phyloP scores from a whole-genome alignment of 106 monocot genomes.

The Apostasia shenzhenica region DNA sequence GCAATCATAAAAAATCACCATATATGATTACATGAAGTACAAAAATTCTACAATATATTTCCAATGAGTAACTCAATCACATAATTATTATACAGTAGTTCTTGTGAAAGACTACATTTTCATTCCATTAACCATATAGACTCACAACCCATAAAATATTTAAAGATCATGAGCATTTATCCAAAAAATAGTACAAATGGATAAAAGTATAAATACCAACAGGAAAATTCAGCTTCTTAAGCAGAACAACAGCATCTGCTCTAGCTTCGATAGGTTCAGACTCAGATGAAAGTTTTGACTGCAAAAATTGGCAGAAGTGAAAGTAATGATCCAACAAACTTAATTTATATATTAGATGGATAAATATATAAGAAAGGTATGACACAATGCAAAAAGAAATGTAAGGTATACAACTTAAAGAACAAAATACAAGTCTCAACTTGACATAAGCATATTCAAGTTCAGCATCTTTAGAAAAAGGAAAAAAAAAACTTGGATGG shows the following conservation, averaged over 20 bases:
- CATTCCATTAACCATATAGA: neutral
- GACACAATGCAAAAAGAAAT: neutral
- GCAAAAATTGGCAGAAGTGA: constrained; percentile 1
- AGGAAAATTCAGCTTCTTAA: constrained; percentile 90
- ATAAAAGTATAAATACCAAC: constrained; percentile 49
- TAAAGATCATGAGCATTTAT: neutral
- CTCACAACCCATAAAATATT: neutral
- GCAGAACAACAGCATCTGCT: constrained; percentile 97
- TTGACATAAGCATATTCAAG: neutral
- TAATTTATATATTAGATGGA: neutral
- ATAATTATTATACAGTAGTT: too few relatives aligned
- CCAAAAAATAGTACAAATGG: constrained; percentile 7
- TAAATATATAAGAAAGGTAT: neutral
- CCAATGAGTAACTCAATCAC: too few relatives aligned
- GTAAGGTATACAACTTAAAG: neutral
- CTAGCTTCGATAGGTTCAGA: constrained; percentile 90
- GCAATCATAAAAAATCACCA: too few relatives aligned
- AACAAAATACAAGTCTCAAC: neutral
- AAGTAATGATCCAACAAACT: neutral
- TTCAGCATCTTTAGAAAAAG: neutral
- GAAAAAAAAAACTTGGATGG: neutral
- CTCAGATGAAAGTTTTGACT: constrained; percentile 86
- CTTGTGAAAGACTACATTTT: too few relatives aligned
- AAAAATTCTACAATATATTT: too few relatives aligned
- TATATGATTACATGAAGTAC: too few relatives aligned